Conservation (phyloP, 306 rosid species). For the Datisca glomerata region DNA sequence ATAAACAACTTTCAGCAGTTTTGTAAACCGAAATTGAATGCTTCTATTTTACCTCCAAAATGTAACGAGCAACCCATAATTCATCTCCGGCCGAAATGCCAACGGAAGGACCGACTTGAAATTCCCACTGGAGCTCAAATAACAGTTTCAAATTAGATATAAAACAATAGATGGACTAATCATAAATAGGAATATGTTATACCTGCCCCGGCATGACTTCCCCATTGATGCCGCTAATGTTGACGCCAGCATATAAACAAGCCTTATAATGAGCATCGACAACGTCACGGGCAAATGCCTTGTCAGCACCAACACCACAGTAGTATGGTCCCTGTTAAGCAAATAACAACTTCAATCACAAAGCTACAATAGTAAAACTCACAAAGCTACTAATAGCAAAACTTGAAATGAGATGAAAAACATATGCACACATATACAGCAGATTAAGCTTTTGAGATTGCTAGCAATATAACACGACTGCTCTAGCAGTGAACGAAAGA, state of each 20-base stretch:
- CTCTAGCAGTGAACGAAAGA: not conserved
- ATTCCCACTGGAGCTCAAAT: constrained; percentile 34
- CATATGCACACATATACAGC: no score
- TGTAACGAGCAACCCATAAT: constrained; percentile 49
- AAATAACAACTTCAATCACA: not conserved
- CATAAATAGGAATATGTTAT: not conserved
- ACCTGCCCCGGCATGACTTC: constrained; percentile 83
- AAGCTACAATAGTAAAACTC: not conserved
- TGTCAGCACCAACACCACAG: constrained; percentile 52
- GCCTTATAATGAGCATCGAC: constrained; percentile 61
- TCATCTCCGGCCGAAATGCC: constrained; percentile 65
- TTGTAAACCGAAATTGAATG: not conserved
- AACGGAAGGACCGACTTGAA: constrained; percentile 56
- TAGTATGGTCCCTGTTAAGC: constrained; percentile 49
- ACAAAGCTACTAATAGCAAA: not conserved
- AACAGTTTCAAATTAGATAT: not conserved
- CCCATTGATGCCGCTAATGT: constrained; percentile 52
- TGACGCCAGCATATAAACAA: constrained; percentile 47
- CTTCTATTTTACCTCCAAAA: constrained; percentile 33
- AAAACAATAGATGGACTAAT: not conserved
- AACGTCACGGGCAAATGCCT: constrained; percentile 53
- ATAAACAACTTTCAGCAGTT: not conserved
- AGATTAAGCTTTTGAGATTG: no score
- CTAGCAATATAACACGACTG: no score
- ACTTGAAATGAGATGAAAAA: no score